Evolutionary conservation across 345 rosid species (phyloP).

Genomic region (Isatis tinctoria): DNA sequence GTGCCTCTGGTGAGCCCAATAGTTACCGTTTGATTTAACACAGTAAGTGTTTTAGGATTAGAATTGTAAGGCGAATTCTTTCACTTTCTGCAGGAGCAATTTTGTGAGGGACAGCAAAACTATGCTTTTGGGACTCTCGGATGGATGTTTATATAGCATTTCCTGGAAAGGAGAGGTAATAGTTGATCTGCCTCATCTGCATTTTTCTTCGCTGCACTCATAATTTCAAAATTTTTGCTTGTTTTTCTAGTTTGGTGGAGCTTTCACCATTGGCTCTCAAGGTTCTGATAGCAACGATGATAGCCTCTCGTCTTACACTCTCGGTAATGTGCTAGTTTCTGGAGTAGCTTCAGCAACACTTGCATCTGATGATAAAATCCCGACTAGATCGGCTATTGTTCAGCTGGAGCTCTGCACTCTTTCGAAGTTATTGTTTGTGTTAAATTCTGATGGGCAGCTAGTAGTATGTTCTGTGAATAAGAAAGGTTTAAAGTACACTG

Average conservation of each 20-base stretch:
- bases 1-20: constrained; percentile 4
- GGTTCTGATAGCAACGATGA: constrained; percentile 33
- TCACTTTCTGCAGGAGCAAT: constrained; percentile 64
- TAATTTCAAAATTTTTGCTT: not conserved
- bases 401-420: constrained; percentile 70
- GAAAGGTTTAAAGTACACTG: constrained; percentile 75
- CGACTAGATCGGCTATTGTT: constrained; percentile 46
- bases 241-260: constrained; percentile 66
- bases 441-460: constrained; percentile 71
- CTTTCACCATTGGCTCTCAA: constrained; percentile 54
- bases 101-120: constrained; percentile 69
- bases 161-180: constrained; percentile 99
- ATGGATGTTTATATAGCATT: constrained; percentile 73
- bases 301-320: constrained; percentile 34
- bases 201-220: not conserved
- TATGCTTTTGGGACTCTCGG: constrained; percentile 84
- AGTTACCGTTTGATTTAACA: not conserved
- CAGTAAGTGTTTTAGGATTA: not conserved
- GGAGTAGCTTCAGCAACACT: constrained; percentile 39
- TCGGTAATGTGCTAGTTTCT: constrained; percentile 51
- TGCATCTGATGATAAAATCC: constrained; percentile 27
- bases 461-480: constrained; percentile 75
- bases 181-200: not conserved
- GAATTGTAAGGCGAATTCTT: constrained; percentile 6
- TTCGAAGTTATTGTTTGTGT: constrained; percentile 65